A percentile compares a stretch with the other conserved stretches of the same genome.
Evolutionary conservation across 1,284 basidiomycete species (phyloP).

Genomic region (Ceratobasidium papillatum): DNA sequence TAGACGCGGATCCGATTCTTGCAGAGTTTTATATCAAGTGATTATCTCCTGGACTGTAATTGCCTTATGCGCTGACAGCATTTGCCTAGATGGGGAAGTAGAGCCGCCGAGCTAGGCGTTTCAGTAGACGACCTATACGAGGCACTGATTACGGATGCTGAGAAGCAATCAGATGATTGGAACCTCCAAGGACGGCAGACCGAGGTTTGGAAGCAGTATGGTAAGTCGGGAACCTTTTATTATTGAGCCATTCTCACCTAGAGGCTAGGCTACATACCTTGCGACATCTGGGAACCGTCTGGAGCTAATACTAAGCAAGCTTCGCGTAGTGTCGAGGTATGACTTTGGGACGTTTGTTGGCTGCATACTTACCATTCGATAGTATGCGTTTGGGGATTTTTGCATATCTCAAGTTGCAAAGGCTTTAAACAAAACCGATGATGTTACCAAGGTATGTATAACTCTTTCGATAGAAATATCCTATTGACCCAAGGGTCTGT

Average conservation of each 20-base stretch:
- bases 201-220: constrained; percentile 63
- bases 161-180: constrained; percentile 66
- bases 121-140: constrained; percentile 60
- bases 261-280: constrained; percentile 61
- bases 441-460: constrained; percentile 58
- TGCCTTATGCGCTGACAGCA: background rate
- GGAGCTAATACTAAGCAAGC: constrained; percentile 69
- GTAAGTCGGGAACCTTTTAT: constrained; percentile 47
- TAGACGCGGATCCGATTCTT: constrained; percentile 70
- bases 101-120: constrained; percentile 59
- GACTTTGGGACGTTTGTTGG: constrained; percentile 34
- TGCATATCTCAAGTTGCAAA: constrained; percentile 69
- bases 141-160: constrained; percentile 67
- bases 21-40: constrained; percentile 74
- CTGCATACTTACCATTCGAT: constrained; percentile 9
- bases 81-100: constrained; percentile 46
- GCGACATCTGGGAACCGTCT: constrained; percentile 61
- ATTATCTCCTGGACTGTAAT: constrained; percentile 42
- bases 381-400: constrained; percentile 60
- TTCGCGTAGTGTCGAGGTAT: constrained; percentile 66
- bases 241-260: background rate
- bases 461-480: constrained; percentile 2
- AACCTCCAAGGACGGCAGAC: constrained; percentile 69
- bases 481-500: background rate
- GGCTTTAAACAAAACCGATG: constrained; percentile 58